A percentile compares a stretch with the other conserved stretches of the same genome.
phyloP scores from a whole-genome alignment of 257 asterid species.

The Lycium ferocissimum region DNA sequence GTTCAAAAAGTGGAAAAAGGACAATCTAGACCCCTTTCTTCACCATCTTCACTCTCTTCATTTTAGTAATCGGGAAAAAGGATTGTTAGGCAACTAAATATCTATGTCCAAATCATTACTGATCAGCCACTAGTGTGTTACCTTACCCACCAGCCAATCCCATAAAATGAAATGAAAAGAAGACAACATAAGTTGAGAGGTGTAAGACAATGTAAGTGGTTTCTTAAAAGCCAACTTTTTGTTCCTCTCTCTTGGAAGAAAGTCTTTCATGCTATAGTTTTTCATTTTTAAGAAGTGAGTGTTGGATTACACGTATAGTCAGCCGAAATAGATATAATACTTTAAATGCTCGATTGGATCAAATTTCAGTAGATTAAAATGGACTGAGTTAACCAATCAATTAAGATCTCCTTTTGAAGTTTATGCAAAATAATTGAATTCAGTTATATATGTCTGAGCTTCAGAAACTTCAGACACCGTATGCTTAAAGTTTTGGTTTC shows the following conservation, averaged over 20 bases:
- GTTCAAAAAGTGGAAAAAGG: too few species aligned
- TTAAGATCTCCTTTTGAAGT: too few species aligned
- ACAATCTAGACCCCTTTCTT: too few species aligned
- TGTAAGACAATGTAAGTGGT: neutral
- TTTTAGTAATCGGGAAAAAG: neutral
- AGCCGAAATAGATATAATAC: neutral
- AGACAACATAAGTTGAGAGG: neutral
- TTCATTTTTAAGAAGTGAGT: neutral
- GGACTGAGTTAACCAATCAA: too few species aligned
- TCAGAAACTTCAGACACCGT: too few species aligned
- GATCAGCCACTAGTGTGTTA: neutral
- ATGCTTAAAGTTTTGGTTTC: too few species aligned
- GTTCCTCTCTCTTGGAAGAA: neutral
- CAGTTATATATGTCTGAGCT: too few species aligned
- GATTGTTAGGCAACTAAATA: neutral
- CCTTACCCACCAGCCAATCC: neutral
- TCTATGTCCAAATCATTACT: slow-evolving; percentile 10
- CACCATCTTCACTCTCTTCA: too few species aligned
- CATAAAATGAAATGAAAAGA: neutral
- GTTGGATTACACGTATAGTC: neutral
- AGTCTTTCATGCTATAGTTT: neutral
- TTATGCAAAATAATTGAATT: too few species aligned
- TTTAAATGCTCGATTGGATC: too few species aligned
- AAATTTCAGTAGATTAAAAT: too few species aligned
- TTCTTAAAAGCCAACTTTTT: neutral